These are phyloP conservation scores for Macrocybe gigantea DNA, from an alignment of 768 basidiomycete species.

Conservation along the genomic window DNA sequence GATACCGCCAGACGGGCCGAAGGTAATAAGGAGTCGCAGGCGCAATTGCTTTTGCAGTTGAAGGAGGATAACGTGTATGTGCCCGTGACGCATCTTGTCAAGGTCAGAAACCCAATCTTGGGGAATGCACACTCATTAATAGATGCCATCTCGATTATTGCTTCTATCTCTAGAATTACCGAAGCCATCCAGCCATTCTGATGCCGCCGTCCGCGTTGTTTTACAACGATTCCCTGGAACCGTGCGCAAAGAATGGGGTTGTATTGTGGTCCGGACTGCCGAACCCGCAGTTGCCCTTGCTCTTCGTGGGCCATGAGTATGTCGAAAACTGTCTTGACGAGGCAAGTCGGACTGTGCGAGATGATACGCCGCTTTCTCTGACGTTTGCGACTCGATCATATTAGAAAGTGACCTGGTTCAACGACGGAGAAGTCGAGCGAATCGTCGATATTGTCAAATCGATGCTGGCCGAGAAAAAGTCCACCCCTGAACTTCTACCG, in stretches of 20 bases:
- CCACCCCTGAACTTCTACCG: conserved; percentile 31
- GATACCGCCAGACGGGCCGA: too few relatives aligned
- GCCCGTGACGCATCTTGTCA: conserved; percentile 38
- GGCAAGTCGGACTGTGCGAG: conserved; percentile 14
- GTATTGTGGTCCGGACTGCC: conserved; percentile 35
- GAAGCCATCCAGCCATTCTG: conserved; percentile 45
- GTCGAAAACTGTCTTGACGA: conserved; percentile 42
- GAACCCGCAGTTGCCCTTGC: conserved; percentile 33
- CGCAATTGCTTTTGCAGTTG: too few relatives aligned
- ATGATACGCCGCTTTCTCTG: not conserved
- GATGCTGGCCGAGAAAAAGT: conserved; percentile 27
- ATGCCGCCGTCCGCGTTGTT: conserved; percentile 53
- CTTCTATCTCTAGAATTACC: conserved; percentile 31
- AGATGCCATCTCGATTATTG: not conserved
- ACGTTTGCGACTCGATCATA: not conserved
- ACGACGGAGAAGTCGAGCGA: conserved; percentile 37
- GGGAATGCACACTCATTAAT: not conserved
- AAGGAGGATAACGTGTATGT: conserved; percentile 7
- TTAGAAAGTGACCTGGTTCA: conserved; percentile 45
- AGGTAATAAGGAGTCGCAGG: too few relatives aligned
- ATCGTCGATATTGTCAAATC: conserved; percentile 33
- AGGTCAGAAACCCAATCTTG: conserved; percentile 21
- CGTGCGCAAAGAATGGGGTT: conserved; percentile 36
- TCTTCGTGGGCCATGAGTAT: conserved; percentile 36
- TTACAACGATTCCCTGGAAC: conserved; percentile 42